Base-by-base conservation (phyloP, 2,329 filamentous ascomycete species). In the Fusarium chaquense region DNA sequence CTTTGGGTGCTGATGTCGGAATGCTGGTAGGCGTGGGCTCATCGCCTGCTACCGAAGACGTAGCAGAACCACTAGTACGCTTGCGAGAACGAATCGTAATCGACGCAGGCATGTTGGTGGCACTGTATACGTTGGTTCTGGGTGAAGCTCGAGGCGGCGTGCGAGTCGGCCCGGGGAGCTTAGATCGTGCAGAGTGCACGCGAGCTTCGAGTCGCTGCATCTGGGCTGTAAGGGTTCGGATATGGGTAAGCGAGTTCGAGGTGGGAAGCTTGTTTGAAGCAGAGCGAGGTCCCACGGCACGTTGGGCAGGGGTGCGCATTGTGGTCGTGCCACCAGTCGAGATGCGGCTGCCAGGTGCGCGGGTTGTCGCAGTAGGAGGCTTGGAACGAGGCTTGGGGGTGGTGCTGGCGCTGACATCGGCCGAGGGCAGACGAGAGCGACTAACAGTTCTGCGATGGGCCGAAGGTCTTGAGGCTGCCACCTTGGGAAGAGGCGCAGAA, bases 151-250 rank as follows among this genome's bases (percentile, higher is more conserved):
- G 89, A 20, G 94, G 93, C 6, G 94, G 94, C 1, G 92, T 96
- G 57, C 84, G 86, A 10, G 89, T 86, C 4, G 94, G 93, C 2
- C 91, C 93, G 4, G 96, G 96, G 22, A 99, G 87, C 80, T 96
- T 97, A 40, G 95, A 98, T 72, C 94, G 90, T 20, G 91, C 96
- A 26, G 91, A 93, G 65, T 98, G 94, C 12, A 99, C 95, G 45
- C 96, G 89, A 68, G 96, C 93, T 79, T 98, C 96, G 65, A 99
- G 90, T 72, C 93, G 93, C 80, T 98, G 93, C 94, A 98, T 98
- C 81, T 98, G 96, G 30, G 93, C 94, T 62, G 97, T 97, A 70
- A 99, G 89, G 32, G 91, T 92, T 69, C 95, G 93, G 76, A 99
- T 97, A 78, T 99, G 96, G 71, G 92, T 92, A 51, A 99, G 88